Evolutionary conservation across 1,139 yeast species (phyloP).

Genomic region (Suhomyces anneliseae): DNA sequence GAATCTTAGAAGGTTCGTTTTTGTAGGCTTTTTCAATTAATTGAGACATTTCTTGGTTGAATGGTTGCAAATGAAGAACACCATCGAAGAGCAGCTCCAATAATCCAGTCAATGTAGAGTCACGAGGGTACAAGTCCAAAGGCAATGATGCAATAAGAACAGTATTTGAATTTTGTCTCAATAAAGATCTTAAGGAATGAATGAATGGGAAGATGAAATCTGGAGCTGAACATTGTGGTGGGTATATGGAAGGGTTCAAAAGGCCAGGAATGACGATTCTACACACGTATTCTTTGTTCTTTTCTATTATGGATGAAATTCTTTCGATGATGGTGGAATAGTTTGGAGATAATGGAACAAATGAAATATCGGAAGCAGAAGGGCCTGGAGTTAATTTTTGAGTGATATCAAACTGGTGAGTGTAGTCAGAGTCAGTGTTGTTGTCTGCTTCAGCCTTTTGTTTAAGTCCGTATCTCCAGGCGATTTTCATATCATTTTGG

Average conservation of each 20-base stretch:
- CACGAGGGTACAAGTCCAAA: slow-evolving; percentile 65
- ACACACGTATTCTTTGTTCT: slow-evolving; percentile 44
- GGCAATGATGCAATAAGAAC: slow-evolving; percentile 58
- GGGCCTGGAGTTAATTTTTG: slow-evolving; percentile 69
- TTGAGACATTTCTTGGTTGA: slow-evolving; percentile 70
- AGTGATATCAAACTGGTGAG: slow-evolving; percentile 75
- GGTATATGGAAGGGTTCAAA: slow-evolving; percentile 75
- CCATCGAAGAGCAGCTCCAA: slow-evolving; percentile 68
- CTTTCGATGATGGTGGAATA: slow-evolving; percentile 34
- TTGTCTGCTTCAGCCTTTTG: slow-evolving; percentile 32
- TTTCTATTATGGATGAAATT: slow-evolving; percentile 41
- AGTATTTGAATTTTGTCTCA: slow-evolving; percentile 50
- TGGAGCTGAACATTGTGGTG: slow-evolving; percentile 52
- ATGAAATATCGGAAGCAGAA: slow-evolving; percentile 57
- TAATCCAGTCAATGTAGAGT: slow-evolving; percentile 46
- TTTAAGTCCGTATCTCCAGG: slow-evolving; percentile 80
- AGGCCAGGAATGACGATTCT: slow-evolving; percentile 75
- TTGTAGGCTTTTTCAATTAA: slow-evolving; percentile 67
- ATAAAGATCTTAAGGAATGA: slow-evolving; percentile 57
- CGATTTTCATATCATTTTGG: slow-evolving; percentile 63
- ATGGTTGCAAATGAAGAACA: slow-evolving; percentile 76
- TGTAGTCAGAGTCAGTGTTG: slow-evolving; percentile 31
- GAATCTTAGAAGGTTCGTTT: slow-evolving; percentile 71
- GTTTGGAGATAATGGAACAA: slow-evolving; percentile 40
- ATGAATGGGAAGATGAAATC: slow-evolving; percentile 59